A percentile compares a stretch with the other conserved stretches of the same genome.
These are phyloP conservation scores for Metarhizium robertsii DNA, from an alignment of 2,329 filamentous ascomycete genomes.

Conservation along the genomic window DNA sequence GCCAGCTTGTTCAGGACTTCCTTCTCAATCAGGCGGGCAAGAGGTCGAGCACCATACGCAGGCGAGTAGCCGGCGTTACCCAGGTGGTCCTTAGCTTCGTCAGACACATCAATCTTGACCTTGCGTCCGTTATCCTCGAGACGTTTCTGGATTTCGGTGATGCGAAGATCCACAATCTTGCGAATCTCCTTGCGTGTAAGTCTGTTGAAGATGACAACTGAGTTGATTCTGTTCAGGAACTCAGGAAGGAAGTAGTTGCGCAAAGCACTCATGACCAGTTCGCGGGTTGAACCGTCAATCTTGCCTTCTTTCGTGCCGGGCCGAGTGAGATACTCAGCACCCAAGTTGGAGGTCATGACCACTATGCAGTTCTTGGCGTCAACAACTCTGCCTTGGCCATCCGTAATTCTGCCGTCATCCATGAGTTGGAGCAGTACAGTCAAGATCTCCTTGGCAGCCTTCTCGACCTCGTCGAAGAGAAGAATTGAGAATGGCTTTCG, in stretches of 20 bases:
- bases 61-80: conserved; percentile 89
- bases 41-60: conserved; percentile 83
- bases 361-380: conserved; percentile 98
- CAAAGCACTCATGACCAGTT: conserved; percentile 83
- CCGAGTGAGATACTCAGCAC: conserved; percentile 84
- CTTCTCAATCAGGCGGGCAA: conserved; percentile 87
- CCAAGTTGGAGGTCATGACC: conserved; percentile 97
- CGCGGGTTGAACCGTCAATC: conserved; percentile 76
- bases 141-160: conserved; percentile 83
- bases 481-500: conserved; percentile 96
- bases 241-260: conserved; percentile 96
- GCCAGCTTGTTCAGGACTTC: conserved; percentile 92
- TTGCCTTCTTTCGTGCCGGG: conserved; percentile 68
- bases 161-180: conserved; percentile 86
- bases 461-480: conserved; percentile 96
- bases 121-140: conserved; percentile 79
- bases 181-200: conserved; percentile 84
- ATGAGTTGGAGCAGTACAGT: conserved; percentile 98
- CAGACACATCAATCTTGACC: conserved; percentile 70
- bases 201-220: conserved; percentile 96
- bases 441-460: conserved; percentile 93
- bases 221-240: conserved; percentile 96
- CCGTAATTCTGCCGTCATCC: conserved; percentile 97
- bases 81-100: conserved; percentile 87
- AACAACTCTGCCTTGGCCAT: conserved; percentile 89